A percentile compares a stretch with the other conserved stretches of the same genome.
phyloP scores from a whole-genome alignment of 176 grass and related monocot species.

The Bromus sterilis region DNA sequence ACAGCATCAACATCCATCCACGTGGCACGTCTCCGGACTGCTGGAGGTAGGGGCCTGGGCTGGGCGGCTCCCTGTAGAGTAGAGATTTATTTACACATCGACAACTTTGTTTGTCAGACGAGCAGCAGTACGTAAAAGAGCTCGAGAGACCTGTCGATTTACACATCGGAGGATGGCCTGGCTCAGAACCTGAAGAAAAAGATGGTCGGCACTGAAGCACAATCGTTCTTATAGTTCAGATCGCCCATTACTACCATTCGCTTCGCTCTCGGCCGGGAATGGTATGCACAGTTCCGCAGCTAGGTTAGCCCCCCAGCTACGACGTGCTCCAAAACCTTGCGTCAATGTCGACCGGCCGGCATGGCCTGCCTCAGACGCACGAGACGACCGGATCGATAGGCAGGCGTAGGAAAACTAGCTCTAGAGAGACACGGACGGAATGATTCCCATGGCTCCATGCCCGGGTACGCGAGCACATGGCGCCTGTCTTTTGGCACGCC shows the following conservation, averaged over 20 bases:
- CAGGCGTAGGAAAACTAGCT: not conserved
- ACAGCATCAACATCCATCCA: no score
- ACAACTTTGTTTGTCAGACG: no score
- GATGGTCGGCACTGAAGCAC: not conserved
- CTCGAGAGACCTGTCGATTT: not conserved
- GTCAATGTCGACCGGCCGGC: not conserved
- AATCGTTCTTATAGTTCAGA: not conserved
- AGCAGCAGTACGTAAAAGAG: no score
- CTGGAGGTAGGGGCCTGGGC: not conserved
- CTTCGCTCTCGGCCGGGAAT: no score
- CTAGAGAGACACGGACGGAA: not conserved
- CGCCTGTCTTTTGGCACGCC: not conserved
- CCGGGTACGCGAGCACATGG: constrained; percentile 17
- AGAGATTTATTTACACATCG: no score
- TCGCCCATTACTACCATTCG: not conserved
- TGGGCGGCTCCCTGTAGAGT: no score
- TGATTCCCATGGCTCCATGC: not conserved
- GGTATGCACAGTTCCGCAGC: no score
- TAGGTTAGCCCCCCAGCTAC: not conserved
- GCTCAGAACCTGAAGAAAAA: no score
- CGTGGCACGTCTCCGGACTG: not conserved
- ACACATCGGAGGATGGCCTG: not conserved
- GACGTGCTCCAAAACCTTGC: not conserved
- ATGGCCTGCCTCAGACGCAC: not conserved
- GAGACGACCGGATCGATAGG: no score